Evolutionary conservation across 1,139 yeast species (phyloP).

Genomic region (Pichia sp.): DNA sequence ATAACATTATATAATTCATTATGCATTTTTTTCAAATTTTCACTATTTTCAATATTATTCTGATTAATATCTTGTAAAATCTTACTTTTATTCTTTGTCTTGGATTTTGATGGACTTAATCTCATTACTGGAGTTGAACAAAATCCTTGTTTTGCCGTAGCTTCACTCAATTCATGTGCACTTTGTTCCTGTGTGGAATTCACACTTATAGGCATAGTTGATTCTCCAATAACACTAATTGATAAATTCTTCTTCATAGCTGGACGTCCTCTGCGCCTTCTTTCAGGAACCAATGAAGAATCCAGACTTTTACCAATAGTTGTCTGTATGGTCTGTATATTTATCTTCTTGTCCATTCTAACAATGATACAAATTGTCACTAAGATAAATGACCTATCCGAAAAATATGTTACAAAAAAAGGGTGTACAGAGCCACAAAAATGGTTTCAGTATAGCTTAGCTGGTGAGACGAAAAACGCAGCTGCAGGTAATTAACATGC

Average conservation of each 20-base stretch:
- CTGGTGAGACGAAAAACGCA: too few species aligned
- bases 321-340: too few species aligned
- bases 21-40: background rate
- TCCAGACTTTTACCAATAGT: background rate
- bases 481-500: too few species aligned
- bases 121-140: slow-evolving; percentile 32
- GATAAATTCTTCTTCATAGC: slow-evolving; percentile 19
- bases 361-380: too few species aligned
- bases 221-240: slow-evolving; percentile 23
- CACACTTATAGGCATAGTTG: slow-evolving; percentile 21
- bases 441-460: too few species aligned
- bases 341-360: too few species aligned
- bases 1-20: background rate
- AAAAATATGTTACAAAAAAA: too few species aligned
- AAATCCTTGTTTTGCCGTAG: slow-evolving; percentile 28
- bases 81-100: slow-evolving; percentile 2
- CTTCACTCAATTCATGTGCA: slow-evolving; percentile 11
- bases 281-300: slow-evolving; percentile 17
- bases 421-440: too few species aligned
- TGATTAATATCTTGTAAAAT: background rate
- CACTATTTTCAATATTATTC: background rate
- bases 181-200: slow-evolving; percentile 10
- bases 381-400: too few species aligned
- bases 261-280: slow-evolving; percentile 30
- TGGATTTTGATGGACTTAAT: slow-evolving; percentile 26